A percentile compares a stretch with the other conserved stretches of the same genome.
Evolutionary conservation across 257 asterid species (phyloP).

Genomic region (Solanum commersonii): DNA sequence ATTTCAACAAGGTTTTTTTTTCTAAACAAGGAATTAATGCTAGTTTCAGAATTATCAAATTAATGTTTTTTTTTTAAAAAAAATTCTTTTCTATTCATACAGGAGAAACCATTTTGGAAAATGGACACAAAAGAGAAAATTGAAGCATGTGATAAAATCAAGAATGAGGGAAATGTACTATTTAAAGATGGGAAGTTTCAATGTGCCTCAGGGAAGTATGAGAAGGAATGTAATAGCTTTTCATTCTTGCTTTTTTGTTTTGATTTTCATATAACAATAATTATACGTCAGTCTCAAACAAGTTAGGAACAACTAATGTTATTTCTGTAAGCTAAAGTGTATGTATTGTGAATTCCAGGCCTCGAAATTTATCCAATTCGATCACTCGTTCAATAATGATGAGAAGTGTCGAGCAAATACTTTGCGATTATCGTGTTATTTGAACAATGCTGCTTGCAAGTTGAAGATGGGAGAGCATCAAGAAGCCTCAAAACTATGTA

Average conservation of each 20-base stretch:
- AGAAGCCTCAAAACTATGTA: conserved; percentile 38
- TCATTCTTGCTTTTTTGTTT: neutral
- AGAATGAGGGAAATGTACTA: conserved; percentile 37
- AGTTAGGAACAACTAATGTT: neutral
- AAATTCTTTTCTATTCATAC: neutral
- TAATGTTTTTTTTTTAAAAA: no score
- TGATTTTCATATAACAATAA: neutral
- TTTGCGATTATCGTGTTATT: conserved; percentile 26
- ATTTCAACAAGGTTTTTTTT: conserved; percentile 32
- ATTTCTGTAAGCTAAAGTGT: neutral
- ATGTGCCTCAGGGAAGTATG: conserved; percentile 46
- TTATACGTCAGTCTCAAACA: neutral
- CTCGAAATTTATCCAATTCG: conserved; percentile 29
- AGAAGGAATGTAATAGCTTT: conserved; percentile 40
- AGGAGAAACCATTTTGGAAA: conserved; percentile 65
- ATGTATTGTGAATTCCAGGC: conserved; percentile 25
- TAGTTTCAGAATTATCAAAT: neutral
- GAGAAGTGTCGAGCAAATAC: conserved; percentile 23
- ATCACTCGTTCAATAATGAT: conserved; percentile 31
- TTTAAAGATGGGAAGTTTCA: conserved; percentile 37
- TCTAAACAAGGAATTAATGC: neutral
- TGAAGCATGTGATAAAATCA: conserved; percentile 22
- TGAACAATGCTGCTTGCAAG: conserved; percentile 59
- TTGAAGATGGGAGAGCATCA: conserved; percentile 34
- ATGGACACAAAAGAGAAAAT: conserved; percentile 42